phyloP scores from a whole-genome alignment of 1,139 yeast genomes.

The Yamadazyma songkhlaensis region DNA sequence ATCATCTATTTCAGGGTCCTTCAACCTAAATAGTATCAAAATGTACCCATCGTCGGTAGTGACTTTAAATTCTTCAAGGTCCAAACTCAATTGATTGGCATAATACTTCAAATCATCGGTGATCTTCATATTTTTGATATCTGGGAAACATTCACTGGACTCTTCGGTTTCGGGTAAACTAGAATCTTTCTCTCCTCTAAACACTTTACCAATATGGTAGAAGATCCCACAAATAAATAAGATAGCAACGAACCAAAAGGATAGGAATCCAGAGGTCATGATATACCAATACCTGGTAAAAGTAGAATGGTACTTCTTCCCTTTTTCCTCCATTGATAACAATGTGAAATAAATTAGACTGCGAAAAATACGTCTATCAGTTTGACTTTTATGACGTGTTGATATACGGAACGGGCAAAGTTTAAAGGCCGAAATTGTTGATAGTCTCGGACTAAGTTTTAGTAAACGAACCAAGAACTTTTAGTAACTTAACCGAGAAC shows the following conservation, averaged over 20 bases:
- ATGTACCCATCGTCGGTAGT: slow-evolving; percentile 81
- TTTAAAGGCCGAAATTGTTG: too few species aligned
- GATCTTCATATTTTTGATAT: slow-evolving; percentile 26
- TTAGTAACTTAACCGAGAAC: too few species aligned
- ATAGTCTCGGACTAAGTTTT: too few species aligned
- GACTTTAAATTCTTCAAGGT: slow-evolving; percentile 55
- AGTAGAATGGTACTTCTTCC: slow-evolving; percentile 17
- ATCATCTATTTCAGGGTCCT: slow-evolving; percentile 46
- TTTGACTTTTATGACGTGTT: too few species aligned
- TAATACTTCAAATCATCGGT: slow-evolving; percentile 54
- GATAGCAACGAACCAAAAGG: slow-evolving; percentile 25
- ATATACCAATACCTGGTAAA: slow-evolving; percentile 20
- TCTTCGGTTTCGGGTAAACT: slow-evolving; percentile 16
- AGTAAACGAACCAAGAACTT: too few species aligned
- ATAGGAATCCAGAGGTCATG: slow-evolving; percentile 25
- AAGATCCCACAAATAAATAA: slow-evolving; percentile 26
- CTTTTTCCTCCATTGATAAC: slow-evolving; percentile 16
- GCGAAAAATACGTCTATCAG: too few species aligned
- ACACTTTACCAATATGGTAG: slow-evolving; percentile 23
- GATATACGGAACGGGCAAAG: too few species aligned
- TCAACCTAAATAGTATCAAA: slow-evolving; percentile 60
- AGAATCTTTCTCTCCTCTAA: slow-evolving; percentile 18
- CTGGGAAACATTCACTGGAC: slow-evolving; percentile 26
- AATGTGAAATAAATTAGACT: too few species aligned
- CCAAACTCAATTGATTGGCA: slow-evolving; percentile 57